phyloP scores from a whole-genome alignment of 2,329 filamentous ascomycete genomes.

The Beauveria asiatica region DNA sequence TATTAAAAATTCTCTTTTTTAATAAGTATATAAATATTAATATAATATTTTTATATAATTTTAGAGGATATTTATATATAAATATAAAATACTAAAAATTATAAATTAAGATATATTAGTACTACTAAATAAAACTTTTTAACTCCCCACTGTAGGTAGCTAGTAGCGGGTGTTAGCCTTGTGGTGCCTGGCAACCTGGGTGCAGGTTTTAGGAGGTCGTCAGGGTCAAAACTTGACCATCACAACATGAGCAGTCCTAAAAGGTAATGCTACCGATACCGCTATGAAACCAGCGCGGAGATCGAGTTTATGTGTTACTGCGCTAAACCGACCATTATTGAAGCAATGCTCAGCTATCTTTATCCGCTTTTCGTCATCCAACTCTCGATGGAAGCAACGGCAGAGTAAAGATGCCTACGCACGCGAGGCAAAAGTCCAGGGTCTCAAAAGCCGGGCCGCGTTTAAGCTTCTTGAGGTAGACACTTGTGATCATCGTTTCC shows the following conservation, averaged over 20 bases:
- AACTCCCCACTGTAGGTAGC: too few relatives aligned
- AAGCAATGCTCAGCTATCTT: background rate
- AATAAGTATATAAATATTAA: too few relatives aligned
- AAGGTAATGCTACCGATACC: background rate
- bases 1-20: too few relatives aligned
- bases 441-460: constrained; percentile 81
- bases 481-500: background rate
- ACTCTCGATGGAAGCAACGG: constrained; percentile 66
- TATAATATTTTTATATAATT: too few relatives aligned
- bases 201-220: background rate
- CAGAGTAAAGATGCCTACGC: constrained; percentile 67
- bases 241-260: background rate
- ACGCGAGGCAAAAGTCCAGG: constrained; percentile 66
- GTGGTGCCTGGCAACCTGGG: background rate
- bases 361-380: constrained; percentile 10
- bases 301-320: background rate
- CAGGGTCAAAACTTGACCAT: background rate
- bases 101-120: too few relatives aligned
- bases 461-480: constrained; percentile 83
- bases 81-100: too few relatives aligned
- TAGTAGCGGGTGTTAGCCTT: too few relatives aligned
- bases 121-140: too few relatives aligned
- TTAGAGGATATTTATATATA: too few relatives aligned
- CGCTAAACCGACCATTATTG: background rate
- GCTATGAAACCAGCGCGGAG: background rate